A percentile compares a stretch with the other conserved stretches of the same genome.
phyloP scores from a whole-genome alignment of 2,329 filamentous ascomycete species.

The Colletotrichum navitas region DNA sequence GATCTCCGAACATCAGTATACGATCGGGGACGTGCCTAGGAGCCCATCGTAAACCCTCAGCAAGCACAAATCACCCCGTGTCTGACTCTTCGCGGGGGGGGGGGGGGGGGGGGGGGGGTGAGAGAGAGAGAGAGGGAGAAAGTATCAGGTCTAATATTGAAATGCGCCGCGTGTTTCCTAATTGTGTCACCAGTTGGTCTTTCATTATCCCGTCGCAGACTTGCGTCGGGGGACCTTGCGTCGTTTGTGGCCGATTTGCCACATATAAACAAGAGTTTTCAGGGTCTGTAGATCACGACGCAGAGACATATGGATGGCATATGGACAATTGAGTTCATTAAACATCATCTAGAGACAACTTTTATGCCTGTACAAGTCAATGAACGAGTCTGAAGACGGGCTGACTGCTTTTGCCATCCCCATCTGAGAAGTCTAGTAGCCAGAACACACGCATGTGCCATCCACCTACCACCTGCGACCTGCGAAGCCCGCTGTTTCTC shows the following conservation, averaged over 20 bases:
- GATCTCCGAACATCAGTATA: conserved; percentile 5
- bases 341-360: conserved; percentile 37
- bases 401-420: conserved; percentile 3
- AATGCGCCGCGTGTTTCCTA: background rate
- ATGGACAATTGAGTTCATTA: conserved; percentile 27
- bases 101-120: no score
- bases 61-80: conserved; percentile 18
- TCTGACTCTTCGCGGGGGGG: background rate
- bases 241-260: background rate
- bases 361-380: conserved; percentile 27
- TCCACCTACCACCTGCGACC: conserved; percentile 6
- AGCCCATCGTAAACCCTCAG: background rate
- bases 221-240: background rate
- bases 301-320: background rate
- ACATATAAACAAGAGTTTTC: background rate
- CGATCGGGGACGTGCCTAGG: conserved; percentile 21
- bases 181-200: background rate
- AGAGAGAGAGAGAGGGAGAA: background rate
- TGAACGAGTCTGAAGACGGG: conserved; percentile 4
- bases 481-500: conserved; percentile 22
- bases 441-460: conserved; percentile 20
- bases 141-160: background rate
- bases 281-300: background rate
- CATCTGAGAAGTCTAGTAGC: conserved; percentile 28
- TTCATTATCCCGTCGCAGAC: background rate